Evolutionary conservation across 108 stramenopile species (phyloP), one percentile per base, ranked within the genome.

Genomic region (Nitzschia putrida): DNA sequence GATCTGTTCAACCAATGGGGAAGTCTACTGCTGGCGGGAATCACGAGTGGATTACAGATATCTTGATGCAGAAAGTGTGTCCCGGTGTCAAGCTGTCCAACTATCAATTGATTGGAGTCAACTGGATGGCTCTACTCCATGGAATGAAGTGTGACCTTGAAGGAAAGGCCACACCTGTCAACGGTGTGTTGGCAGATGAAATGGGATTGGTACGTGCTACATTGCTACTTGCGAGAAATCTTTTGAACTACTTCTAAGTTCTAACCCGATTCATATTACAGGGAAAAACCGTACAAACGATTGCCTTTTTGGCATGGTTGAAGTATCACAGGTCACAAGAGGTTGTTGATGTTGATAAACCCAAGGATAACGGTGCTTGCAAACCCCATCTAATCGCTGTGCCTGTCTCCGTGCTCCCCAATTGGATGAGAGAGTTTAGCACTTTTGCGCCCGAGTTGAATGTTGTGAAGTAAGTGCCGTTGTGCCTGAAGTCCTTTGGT

Each of bases 161-260:
- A 60, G 59, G 79, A 18, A 63, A 68, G 14, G 42, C 43, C 22
- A 85, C 63, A 64, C 86, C 82, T 63, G 89, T 98, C 61, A 98
- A 97, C 83, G 98, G 98, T 18, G 91, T 99, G 43, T 82, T 99
- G 60, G 97, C 97, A 3, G 98, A 98, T 69, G 98, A 98, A 73
- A 97, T 98, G 96, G 95, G 97, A 22, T 75, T 94, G 50, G 93
- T 64, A 58, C 37, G 57, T 73, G 12, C 3, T 49, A 6, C 6
- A 49, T 49, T 18, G 47, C 6, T 49, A 4, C 18, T 49, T 49
- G 14, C 3, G n/a, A 3, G 49, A 50, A 3, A 3, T 20, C n/a
- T 5, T 50, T 50, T 1, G 44, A 10, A 45, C 13, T 4, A 34
- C 29, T 20, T 24, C 37, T 44, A 20, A 12, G 18, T n/a, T 18